phyloP scores from a whole-genome alignment of 805 yeast species.

The Cyberlindnera misumaiensis region DNA sequence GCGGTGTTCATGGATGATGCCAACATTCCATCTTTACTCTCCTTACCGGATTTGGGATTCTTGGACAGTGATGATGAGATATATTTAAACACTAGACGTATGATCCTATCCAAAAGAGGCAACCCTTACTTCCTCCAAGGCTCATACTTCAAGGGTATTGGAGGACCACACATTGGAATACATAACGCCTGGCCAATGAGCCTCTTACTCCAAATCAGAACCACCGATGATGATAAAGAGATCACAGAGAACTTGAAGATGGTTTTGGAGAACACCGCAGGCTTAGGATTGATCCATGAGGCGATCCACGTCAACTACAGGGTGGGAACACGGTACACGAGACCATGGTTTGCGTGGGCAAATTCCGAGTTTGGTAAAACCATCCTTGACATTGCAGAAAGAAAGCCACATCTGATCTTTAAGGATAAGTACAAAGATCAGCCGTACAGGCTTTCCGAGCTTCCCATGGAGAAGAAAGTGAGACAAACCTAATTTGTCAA shows the following conservation, averaged over 20 bases:
- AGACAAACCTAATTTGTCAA: not conserved
- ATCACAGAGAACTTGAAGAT: conserved; percentile 42
- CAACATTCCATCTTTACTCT: conserved; percentile 73
- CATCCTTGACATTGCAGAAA: conserved; percentile 63
- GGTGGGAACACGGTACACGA: conserved; percentile 45
- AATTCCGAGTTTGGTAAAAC: conserved; percentile 88
- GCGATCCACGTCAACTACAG: conserved; percentile 57
- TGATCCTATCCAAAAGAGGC: conserved; percentile 62
- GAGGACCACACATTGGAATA: conserved; percentile 87
- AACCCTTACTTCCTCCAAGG: conserved; percentile 78
- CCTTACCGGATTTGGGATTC: conserved; percentile 77
- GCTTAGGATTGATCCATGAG: conserved; percentile 81
- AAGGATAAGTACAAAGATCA: conserved; percentile 28
- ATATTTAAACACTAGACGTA: conserved; percentile 71
- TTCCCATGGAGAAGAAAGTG: not conserved
- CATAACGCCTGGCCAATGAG: conserved; percentile 90
- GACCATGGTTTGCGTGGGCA: conserved; percentile 95
- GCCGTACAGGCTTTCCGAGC: conserved; percentile 6
- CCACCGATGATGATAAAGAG: conserved; percentile 66
- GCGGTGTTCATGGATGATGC: conserved; percentile 81
- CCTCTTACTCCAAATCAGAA: conserved; percentile 64
- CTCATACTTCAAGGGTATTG: conserved; percentile 61
- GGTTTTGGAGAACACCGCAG: conserved; percentile 58
- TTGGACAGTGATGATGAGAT: conserved; percentile 42
- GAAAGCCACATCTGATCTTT: conserved; percentile 70